Percentiles rank a stretch among this genome's conserved stretches.
These are phyloP conservation scores for Blastobotrys arbuscula DNA, from an alignment of 1,139 yeast genomes.

Conservation along the genomic window DNA sequence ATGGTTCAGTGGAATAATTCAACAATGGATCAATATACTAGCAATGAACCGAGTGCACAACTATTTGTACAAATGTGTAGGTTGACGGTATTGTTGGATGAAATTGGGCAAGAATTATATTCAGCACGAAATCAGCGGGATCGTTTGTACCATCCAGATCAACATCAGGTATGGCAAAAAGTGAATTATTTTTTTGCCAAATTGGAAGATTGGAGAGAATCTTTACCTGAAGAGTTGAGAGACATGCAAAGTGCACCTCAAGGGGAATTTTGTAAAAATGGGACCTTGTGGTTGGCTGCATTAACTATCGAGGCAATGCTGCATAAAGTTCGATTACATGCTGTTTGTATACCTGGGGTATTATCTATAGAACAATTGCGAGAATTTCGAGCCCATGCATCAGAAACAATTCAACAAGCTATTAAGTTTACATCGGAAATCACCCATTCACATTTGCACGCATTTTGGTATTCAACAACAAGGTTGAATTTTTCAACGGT, in stretches of 20 bases:
- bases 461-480: slow-evolving; percentile 36
- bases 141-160: slow-evolving; percentile 20
- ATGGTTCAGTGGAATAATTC: slow-evolving; percentile 24
- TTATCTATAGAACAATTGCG: slow-evolving; percentile 14
- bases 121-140: slow-evolving; percentile 22
- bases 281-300: slow-evolving; percentile 32
- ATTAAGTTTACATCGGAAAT: slow-evolving; percentile 33
- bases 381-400: slow-evolving; percentile 29
- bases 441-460: slow-evolving; percentile 35
- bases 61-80: slow-evolving; percentile 31
- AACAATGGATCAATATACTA: slow-evolving; percentile 26
- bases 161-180: slow-evolving; percentile 16
- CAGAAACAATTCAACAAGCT: slow-evolving; percentile 30
- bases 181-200: slow-evolving; percentile 24
- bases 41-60: slow-evolving; percentile 31
- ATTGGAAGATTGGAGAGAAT: slow-evolving; percentile 28
- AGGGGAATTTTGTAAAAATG: slow-evolving; percentile 33
- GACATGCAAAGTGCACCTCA: slow-evolving; percentile 25
- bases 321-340: slow-evolving; percentile 28
- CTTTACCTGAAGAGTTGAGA: slow-evolving; percentile 29
- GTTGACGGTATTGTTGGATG: slow-evolving; percentile 31
- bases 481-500: slow-evolving; percentile 32
- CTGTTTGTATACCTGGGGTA: slow-evolving; percentile 21
- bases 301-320: slow-evolving; percentile 33
- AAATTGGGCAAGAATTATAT: slow-evolving; percentile 28